Evolutionary conservation across 768 basidiomycete species (phyloP).

Genomic region (Hygrocybe punicea): DNA sequence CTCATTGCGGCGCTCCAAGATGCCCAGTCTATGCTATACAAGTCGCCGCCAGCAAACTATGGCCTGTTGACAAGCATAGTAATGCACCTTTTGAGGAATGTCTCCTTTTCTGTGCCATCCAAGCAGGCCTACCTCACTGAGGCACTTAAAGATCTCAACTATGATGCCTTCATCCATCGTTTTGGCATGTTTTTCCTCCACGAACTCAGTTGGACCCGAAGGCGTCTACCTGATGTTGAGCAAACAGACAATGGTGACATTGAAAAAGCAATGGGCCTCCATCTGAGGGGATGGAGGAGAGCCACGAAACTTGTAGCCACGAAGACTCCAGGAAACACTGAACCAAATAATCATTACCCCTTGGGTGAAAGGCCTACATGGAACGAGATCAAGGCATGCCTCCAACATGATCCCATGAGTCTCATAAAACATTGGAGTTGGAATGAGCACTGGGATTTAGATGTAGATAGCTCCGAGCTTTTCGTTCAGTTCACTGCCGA

Average conservation of each 20-base stretch:
- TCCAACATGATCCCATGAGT: background rate
- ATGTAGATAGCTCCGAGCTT: background rate
- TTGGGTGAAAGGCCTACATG: background rate
- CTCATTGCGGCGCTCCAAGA: background rate
- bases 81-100: background rate
- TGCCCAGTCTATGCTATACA: background rate
- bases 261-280: background rate
- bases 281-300: background rate
- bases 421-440: background rate
- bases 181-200: conserved; percentile 6
- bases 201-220: background rate
- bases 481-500: background rate
- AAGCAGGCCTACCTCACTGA: background rate
- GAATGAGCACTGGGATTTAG: background rate
- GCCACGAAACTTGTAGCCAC: too few relatives aligned
- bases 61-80: background rate
- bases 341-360: background rate
- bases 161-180: background rate
- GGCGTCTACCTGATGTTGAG: background rate
- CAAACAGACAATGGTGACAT: background rate
- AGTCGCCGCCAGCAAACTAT: background rate
- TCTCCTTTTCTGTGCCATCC: background rate
- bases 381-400: background rate
- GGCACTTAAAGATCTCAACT: background rate
- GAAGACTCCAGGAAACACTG: background rate